These are phyloP conservation scores for Sutorius eximius DNA, from an alignment of 1,284 basidiomycete genomes.

Conservation along the genomic window DNA sequence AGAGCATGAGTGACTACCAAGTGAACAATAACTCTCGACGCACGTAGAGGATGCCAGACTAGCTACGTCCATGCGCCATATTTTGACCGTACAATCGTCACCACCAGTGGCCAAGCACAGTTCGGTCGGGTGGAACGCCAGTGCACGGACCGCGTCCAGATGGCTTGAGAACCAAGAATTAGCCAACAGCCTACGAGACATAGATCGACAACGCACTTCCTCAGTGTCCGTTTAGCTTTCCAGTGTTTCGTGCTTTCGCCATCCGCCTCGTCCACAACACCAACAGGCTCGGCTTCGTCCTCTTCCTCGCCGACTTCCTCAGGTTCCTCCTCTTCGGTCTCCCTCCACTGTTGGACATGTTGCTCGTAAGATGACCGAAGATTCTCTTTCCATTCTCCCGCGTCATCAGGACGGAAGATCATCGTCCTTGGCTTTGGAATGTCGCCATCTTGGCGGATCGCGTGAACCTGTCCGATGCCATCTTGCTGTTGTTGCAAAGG, in stretches of 20 bases:
- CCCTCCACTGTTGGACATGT: conserved; percentile 49
- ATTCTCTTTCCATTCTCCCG: conserved; percentile 81
- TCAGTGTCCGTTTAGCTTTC: conserved; percentile 80
- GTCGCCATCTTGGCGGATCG: conserved; percentile 22
- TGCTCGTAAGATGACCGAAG: conserved; percentile 60
- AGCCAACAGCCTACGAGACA: conserved; percentile 5
- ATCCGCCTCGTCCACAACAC: conserved; percentile 63
- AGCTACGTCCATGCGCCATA: conserved; percentile 85
- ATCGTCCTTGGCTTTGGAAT: conserved; percentile 63
- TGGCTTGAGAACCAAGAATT: conserved; percentile 57
- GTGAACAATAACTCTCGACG: conserved; percentile 34
- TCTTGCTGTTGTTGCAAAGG: conserved; percentile 34
- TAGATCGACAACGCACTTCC: conserved; percentile 64
- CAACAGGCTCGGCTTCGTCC: conserved; percentile 58
- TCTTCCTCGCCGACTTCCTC: conserved; percentile 59
- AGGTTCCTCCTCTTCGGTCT: conserved; percentile 49
- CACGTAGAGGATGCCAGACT: conserved; percentile 71
- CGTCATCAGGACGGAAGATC: conserved; percentile 84
- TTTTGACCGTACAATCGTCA: conserved; percentile 94
- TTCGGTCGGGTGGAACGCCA: conserved; percentile 85
- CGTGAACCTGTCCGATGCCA: conserved; percentile 13
- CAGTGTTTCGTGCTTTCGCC: conserved; percentile 75
- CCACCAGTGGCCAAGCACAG: conserved; percentile 86
- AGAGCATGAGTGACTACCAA: conserved; percentile 17
- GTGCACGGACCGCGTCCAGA: conserved; percentile 87